A percentile compares a stretch with the other conserved stretches of the same genome.
Conservation (phyloP, 139 green algal species). For the Tetradesmus lagerheimii region DNA sequence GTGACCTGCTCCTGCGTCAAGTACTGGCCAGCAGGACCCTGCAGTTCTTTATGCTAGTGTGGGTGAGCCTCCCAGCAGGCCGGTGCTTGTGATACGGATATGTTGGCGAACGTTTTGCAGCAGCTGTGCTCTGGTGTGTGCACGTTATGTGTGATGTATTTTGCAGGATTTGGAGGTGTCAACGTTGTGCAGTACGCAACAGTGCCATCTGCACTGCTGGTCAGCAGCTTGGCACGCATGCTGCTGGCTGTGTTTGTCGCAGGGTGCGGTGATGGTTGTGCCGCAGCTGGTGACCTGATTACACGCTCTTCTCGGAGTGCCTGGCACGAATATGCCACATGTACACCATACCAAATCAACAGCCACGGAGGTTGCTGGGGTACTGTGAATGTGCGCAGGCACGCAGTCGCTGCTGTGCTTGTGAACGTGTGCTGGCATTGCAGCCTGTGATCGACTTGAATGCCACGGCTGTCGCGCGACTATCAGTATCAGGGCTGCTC, state of each 20-base stretch:
- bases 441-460: too few relatives aligned
- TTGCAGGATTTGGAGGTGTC: neutral
- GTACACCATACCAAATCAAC: too few relatives aligned
- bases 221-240: neutral
- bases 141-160: neutral
- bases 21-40: neutral
- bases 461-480: too few relatives aligned
- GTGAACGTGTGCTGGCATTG: too few relatives aligned
- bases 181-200: neutral
- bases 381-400: neutral
- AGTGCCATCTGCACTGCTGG: neutral
- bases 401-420: neutral
- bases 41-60: neutral
- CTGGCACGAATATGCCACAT: too few relatives aligned
- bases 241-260: neutral
- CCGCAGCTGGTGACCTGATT: neutral
- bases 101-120: neutral
- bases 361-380: neutral
- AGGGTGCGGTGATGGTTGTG: neutral
- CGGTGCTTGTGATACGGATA: neutral
- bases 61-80: neutral
- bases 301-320: too few relatives aligned
- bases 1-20: neutral
- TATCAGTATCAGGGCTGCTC: too few relatives aligned
- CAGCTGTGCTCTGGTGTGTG: neutral